phyloP scores from a whole-genome alignment of 345 rosid species.

The Hibiscus tridactylites region DNA sequence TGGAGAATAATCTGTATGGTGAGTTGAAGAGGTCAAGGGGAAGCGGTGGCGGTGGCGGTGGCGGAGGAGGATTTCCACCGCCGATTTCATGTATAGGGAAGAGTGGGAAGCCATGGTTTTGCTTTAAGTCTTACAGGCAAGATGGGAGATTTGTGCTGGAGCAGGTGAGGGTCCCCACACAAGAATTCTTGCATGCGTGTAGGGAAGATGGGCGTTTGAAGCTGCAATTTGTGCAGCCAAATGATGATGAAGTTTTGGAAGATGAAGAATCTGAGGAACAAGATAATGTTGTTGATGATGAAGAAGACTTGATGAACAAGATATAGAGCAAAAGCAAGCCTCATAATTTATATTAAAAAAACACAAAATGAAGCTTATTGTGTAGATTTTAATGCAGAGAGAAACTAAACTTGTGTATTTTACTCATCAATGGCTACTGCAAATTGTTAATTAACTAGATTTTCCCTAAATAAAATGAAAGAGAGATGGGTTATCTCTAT shows the following conservation, averaged over 20 bases:
- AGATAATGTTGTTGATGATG: conserved; percentile 13
- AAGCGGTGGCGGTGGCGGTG: not conserved
- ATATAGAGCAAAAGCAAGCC: not conserved
- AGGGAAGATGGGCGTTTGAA: conserved; percentile 80
- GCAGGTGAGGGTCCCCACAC: conserved; percentile 60
- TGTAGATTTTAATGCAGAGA: not conserved
- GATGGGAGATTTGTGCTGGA: conserved; percentile 78
- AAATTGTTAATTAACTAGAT: not conserved
- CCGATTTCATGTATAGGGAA: conserved; percentile 63
- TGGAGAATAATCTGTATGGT: conserved; percentile 8
- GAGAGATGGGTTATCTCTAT: no score
- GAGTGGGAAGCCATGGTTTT: conserved; percentile 59
- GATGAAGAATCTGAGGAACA: conserved; percentile 20
- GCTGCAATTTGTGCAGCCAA: conserved; percentile 61
- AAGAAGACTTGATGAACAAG: conserved; percentile 7
- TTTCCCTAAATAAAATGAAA: no score
- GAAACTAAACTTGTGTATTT: not conserved
- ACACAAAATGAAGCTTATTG: not conserved
- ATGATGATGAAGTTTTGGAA: conserved; percentile 46
- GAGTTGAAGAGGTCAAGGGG: conserved; percentile 31
- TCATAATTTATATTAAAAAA: not conserved
- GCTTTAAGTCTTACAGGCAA: conserved; percentile 64
- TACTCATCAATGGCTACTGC: not conserved
- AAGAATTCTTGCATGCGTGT: conserved; percentile 62
- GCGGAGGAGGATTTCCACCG: conserved; percentile 53